Base-by-base conservation (phyloP, 1,284 basidiomycete species). In the Cutaneotrichosporon daszewskae region DNA sequence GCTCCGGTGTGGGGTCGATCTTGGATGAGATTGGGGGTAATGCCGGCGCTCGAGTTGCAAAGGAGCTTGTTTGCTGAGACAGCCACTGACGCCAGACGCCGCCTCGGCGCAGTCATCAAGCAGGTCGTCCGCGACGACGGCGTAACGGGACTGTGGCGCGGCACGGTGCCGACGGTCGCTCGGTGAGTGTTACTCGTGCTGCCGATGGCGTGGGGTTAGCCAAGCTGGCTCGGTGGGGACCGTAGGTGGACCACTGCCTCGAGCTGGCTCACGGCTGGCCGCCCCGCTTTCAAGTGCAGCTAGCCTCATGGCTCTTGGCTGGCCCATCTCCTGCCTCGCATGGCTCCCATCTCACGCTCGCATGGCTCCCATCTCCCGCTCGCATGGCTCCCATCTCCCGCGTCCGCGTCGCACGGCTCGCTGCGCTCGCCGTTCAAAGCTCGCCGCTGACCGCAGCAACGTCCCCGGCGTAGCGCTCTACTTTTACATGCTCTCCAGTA, bases 391-490 rank as follows among this genome's bases (percentile, higher is more conserved):
- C n/a, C n/a, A n/a, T n/a, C n/a, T n/a, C n/a, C n/a, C n/a, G n/a
- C n/a, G n/a, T n/a, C n/a, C n/a, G n/a, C n/a, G n/a, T n/a, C n/a
- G n/a, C n/a, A n/a, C n/a, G n/a, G n/a, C n/a, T n/a, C n/a, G n/a
- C n/a, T n/a, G n/a, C n/a, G n/a, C n/a, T n/a, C 26, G 26, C 13
- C 28, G 16, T 31, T n/a, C 14, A 6, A 6, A n/a, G 13, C 13
- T 9, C 28, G 13, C 31, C 6, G 16, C 47, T 49, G 24, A 49
- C 38, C 11, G 19, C 58, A 91, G 89, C 33, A 95, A 94, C 63
- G 83, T 95, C 3, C 92, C 92, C 0, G 91, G 91, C 7, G 87
- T 95, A 9, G 90, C 90, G 3, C 69, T 92, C 40, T 95, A 95
- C 74, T 88, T 95, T 75, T 88, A 91, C 10, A 77, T 82, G 37